phyloP scores from a whole-genome alignment of 2,329 filamentous ascomycete species.

The Phialophora tarda region DNA sequence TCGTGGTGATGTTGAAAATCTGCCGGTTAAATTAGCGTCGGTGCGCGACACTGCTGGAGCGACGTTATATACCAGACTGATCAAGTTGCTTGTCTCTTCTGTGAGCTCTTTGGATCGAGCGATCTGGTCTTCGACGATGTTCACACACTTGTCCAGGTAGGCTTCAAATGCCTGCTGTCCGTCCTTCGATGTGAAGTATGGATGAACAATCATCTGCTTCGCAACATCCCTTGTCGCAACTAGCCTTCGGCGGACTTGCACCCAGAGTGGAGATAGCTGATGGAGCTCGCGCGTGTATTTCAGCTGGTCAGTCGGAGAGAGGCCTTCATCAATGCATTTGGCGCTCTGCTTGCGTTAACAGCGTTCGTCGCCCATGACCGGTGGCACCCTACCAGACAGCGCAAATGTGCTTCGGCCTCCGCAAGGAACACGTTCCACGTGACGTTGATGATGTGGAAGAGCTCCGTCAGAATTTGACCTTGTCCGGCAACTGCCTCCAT shows the following conservation, averaged over 20 bases:
- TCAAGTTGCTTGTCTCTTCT: constrained; percentile 3
- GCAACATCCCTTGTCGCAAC: background rate
- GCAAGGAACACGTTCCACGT: background rate
- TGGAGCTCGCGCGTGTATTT: constrained; percentile 5
- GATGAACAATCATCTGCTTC: background rate
- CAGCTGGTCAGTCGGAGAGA: constrained; percentile 3
- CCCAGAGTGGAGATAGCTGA: constrained; percentile 2
- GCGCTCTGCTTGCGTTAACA: background rate
- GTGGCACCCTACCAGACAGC: background rate
- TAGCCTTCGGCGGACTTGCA: constrained; percentile 1
- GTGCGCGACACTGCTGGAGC: background rate
- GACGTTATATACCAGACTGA: background rate
- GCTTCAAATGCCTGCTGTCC: background rate
- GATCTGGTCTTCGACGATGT: constrained; percentile 1
- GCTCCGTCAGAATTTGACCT: background rate
- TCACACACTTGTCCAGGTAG: background rate
- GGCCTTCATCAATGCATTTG: background rate
- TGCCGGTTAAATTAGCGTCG: background rate
- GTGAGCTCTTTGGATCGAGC: background rate
- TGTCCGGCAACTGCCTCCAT: background rate
- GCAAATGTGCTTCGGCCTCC: constrained; percentile 1
- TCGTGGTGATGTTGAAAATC: constrained; percentile 3
- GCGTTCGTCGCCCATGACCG: background rate
- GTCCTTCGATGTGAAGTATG: background rate
- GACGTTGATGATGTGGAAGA: background rate